Evolutionary conservation across 2,329 filamentous ascomycete genomes (phyloP), one percentile per base, ranked within the genome.

Genomic region (Ilyonectria sp.): DNA sequence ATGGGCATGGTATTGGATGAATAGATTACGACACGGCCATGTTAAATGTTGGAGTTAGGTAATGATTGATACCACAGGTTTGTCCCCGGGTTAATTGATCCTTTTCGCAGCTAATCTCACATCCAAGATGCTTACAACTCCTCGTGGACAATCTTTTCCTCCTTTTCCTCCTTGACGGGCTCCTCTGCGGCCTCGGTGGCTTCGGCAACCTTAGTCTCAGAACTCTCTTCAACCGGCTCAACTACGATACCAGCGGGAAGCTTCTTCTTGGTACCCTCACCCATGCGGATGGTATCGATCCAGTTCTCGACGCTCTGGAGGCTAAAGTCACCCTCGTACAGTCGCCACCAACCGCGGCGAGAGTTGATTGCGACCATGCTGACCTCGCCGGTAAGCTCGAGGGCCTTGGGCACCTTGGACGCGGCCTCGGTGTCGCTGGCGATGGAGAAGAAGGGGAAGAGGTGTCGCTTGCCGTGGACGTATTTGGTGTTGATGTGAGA

Each of bases 281-380:
- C 94, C 86, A 99, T 87, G 43, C 94, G 91, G 69, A 98, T 94
- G n/a, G 89, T 87, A 76, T 99, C 96, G 66, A 99, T 89, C 94
- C 95, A 99, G 69, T 85, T 84, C 82, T 97, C 94, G 33, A 99
- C 84, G 29, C 86, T 88, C 60, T 87, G 84, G 26, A 86, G 77
- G 61, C 87, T 89, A 50, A 90, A 90, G 49, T 87, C 83, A 3
- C 87, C 89, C 54, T 89, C 83, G 79, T 93, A 96, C 65, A 87
- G 89, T 75, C 92, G 92, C 89, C 91, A 97, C 96, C 96, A 99
- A 47, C 89, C 87, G 60, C 94, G 90, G 76, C 95, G 94, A 35
- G 89, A 92, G 80, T 98, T 98, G 66, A 97, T 80, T 17, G 94
- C 94, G 61, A 98, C 85, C 50, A 98, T 82, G 77, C 95, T 91